Evolutionary conservation across 2,329 filamentous ascomycete genomes (phyloP), one percentile per base, ranked within the genome.

Genomic region (Thelonectria blattea): DNA sequence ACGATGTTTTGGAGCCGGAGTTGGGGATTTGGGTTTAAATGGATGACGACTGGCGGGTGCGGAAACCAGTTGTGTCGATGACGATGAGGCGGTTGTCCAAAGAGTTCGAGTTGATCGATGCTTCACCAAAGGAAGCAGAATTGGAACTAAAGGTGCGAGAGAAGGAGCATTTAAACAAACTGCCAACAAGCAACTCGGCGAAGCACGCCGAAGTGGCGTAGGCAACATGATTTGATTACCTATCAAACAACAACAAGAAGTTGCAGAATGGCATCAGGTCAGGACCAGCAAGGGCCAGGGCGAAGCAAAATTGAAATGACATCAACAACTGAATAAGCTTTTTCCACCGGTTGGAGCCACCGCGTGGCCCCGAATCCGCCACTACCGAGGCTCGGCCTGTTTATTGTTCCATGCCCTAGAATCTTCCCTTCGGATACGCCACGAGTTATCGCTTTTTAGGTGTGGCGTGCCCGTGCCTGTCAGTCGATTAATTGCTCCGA

Each of bases 351-450:
- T 6, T 14, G 34, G 32, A 10, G 32, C 56, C 56, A 48, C 56
- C n/a, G 48, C 17, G 17, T 47, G 53, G 52, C 45, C 15, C 53
- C 53, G 53, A 56, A 56, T 56, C 45, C 53, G 50, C 46, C 9
- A 22, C 27, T 51, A 47, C 54, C 54, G 47, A 51, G 46, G 54
- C 54, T 56, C 54, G 54, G 54, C 20, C n/a, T n/a, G 39, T 50
- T 34, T 43, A 56, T 56, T 56, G 45, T 50, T 49, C 54, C 54
- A 56, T 48, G 12, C 12, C 11, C 12, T 18, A 37, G 34, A 37
- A 52, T 42, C 22, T 24, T 24, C 6, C 17, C 37, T 43, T 14
- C 15, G 45, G 17, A 34, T 49, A 32, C 11, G 27, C 34, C 15
- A 10, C 2, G 5, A 30, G 27, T 8, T 10, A 37, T 37, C 10